Base-by-base conservation (phyloP, 257 asterid genomes). In the Cruciata laevipes region DNA sequence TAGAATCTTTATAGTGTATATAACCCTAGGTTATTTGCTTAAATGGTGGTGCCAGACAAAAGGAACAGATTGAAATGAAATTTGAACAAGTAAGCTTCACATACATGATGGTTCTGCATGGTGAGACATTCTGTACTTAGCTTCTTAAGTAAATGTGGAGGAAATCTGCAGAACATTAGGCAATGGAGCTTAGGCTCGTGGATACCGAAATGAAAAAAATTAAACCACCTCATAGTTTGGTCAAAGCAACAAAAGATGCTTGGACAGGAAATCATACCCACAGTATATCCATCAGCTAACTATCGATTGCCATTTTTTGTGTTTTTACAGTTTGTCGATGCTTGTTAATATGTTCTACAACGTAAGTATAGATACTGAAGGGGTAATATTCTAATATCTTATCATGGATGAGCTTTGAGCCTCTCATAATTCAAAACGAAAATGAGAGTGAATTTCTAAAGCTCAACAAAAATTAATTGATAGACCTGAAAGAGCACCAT, bases 91-190 rank as follows among this genome's bases (percentile, higher is more conserved):
- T 21, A n/a, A 56, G 63, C 37, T 58, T 35, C n/a, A 77, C 83
- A 69, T 78, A 85, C 97, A 65, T 75, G 84, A 68, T 87, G 97
- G 71, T 82, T 83, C 73, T 89, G 94, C 87, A 92, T 83, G 79
- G 86, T 96, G 65, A 92, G 89, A 80, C 96, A 83, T 66, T 92
- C 96, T 58, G 84, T 82, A 76, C 89, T 79, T 81, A 92, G 75
- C 85, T 86, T 87, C 78, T 81, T 83, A 32, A 87, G 68, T 78
- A 92, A 80, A 74, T 56, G 76, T 25, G 95, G 82, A 81, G 97
- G 94, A 83, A 92, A 92, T 78, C 97, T 89, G 86, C 71, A 74
- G 61, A 51, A 21, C 27, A 70, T 55, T 18, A 72, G 73, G 69
- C 14, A 51, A 12, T 7, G 13, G 8, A 56, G 73, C 32, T 59